Base-by-base conservation (phyloP, 805 yeast genomes). In the baker's yeast (Saccharomyces cerevisiae) region DNA sequence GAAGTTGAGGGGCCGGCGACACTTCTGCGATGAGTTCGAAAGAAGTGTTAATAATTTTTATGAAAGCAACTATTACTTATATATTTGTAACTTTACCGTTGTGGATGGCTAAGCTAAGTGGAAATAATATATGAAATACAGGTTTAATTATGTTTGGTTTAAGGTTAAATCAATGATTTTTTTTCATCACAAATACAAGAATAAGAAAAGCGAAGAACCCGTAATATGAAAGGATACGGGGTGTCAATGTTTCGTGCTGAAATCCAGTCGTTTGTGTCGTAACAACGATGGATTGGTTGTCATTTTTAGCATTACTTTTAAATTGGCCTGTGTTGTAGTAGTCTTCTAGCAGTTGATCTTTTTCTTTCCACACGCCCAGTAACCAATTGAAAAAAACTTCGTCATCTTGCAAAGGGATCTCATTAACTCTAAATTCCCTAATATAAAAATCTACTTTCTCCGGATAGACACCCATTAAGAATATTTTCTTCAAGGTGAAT, bases 331-430 rank as follows among this genome's bases (percentile, higher is more conserved):
- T 71, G 11, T 71, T 63, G 63, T 79, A 83, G 62, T 80, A 87
- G 22, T 68, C 65, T 22, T 78, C 82, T 81, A 91, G 75, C 50
- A 84, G 66, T 51, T 68, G 69, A 68, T 92, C 97, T 69, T 91
- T 91, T 57, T 79, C 83, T 17, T 71, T 63, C 97, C 97, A 91
- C 8, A 79, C 69, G 2, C 75, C 68, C 55, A 74, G 75, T 47
- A 92, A 70, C 98, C 98, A 91, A 27, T 77, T 70, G 53, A 84
- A 88, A 63, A 91, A 89, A 53, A 78, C 79, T n/a, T 71, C 74
- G 6, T 65, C 70, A 47, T 68, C 66, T 17, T 73, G 74, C 8
- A 75, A 74, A 0, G 95, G 96, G 14, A 88, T 85, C 9, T 83
- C 86, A 9, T 69, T 60, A 10, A 88, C 61, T 8, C 72, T 71